Evolutionary conservation across 441 rosid species (phyloP).

Genomic region (Croton laevigatus): DNA sequence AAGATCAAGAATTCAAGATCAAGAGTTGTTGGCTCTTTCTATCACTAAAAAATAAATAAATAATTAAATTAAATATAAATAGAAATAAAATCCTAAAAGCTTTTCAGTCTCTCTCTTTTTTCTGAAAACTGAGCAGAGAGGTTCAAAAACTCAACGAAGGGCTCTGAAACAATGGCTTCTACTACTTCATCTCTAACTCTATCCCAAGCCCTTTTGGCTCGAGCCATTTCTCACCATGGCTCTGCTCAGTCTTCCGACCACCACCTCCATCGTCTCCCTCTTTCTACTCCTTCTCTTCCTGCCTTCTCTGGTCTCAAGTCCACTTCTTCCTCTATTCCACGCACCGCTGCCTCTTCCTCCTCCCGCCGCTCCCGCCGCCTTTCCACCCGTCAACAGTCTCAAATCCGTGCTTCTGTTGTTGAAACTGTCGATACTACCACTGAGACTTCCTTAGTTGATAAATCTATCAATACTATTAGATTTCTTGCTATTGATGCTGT

Average conservation of each 20-base stretch:
- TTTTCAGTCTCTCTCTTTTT: not conserved
- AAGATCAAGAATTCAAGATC: slow-evolving; percentile 30
- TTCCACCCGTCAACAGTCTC: slow-evolving; percentile 20
- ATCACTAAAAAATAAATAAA: not conserved
- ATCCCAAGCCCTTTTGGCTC: slow-evolving; percentile 71
- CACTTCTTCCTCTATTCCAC: slow-evolving; percentile 22
- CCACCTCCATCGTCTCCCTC: slow-evolving; percentile 40
- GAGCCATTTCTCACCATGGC: slow-evolving; percentile 49
- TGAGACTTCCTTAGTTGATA: slow-evolving; percentile 75
- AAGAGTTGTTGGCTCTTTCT: slow-evolving; percentile 24
- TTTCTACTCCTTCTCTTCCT: slow-evolving; percentile 43
- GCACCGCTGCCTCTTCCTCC: slow-evolving; percentile 24
- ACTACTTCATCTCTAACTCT: slow-evolving; percentile 69
- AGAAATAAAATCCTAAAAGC: not conserved
- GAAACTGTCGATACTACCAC: slow-evolving; percentile 50
- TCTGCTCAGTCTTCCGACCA: slow-evolving; percentile 38
- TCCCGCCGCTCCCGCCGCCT: slow-evolving; percentile 27
- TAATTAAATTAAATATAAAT: too few relatives aligned
- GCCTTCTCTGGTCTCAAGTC: slow-evolving; percentile 61
- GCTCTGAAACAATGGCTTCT: slow-evolving; percentile 54
- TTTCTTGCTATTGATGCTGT: slow-evolving; percentile 94
- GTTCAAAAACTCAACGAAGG: not conserved
- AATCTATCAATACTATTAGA: slow-evolving; percentile 84
- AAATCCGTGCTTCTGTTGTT: slow-evolving; percentile 53
- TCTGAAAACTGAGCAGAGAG: not conserved